phyloP scores from a whole-genome alignment of 805 yeast genomes.

The Clavispora fructus region DNA sequence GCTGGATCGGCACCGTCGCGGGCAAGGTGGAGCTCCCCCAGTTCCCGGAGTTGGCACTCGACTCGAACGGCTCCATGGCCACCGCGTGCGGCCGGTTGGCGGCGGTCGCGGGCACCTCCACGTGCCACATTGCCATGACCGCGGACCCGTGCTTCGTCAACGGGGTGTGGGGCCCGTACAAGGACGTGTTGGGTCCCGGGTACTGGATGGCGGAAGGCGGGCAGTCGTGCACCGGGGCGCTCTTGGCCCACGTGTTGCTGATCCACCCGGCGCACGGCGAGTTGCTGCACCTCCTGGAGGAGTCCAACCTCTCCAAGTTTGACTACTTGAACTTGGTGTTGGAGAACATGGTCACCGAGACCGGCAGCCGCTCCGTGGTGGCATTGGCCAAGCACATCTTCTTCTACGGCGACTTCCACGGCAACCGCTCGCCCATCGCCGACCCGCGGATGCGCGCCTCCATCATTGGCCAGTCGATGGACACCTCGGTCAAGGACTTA shows the following conservation, averaged over 20 bases:
- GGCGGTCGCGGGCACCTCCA: conserved; percentile 97
- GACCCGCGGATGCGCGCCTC: conserved; percentile 91
- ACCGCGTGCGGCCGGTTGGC: conserved; percentile 82
- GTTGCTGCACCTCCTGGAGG: conserved; percentile 60
- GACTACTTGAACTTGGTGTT: conserved; percentile 76
- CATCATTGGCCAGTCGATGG: conserved; percentile 91
- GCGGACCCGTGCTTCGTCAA: conserved; percentile 81
- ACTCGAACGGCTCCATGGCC: conserved; percentile 40
- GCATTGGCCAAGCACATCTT: conserved; percentile 78
- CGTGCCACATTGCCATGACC: conserved; percentile 90
- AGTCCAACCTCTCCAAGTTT: conserved; percentile 67
- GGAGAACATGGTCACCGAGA: conserved; percentile 56
- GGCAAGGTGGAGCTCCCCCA: conserved; percentile 67
- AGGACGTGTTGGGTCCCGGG: conserved; percentile 85
- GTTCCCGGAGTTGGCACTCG: conserved; percentile 45
- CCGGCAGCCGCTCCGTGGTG: conserved; percentile 64
- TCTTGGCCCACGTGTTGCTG: conserved; percentile 79
- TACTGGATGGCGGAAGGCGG: conserved; percentile 98
- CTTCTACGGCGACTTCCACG: conserved; percentile 95
- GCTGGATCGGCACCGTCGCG: conserved; percentile 98
- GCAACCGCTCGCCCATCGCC: conserved; percentile 96
- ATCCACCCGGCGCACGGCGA: conserved; percentile 86
- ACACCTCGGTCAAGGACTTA: conserved; percentile 73
- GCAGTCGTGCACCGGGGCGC: conserved; percentile 95
- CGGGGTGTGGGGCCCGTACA: conserved; percentile 99